A percentile compares a stretch with the other conserved stretches of the same genome.
Conservation (phyloP, 441 rosid species). For the Hura crepitans region DNA sequence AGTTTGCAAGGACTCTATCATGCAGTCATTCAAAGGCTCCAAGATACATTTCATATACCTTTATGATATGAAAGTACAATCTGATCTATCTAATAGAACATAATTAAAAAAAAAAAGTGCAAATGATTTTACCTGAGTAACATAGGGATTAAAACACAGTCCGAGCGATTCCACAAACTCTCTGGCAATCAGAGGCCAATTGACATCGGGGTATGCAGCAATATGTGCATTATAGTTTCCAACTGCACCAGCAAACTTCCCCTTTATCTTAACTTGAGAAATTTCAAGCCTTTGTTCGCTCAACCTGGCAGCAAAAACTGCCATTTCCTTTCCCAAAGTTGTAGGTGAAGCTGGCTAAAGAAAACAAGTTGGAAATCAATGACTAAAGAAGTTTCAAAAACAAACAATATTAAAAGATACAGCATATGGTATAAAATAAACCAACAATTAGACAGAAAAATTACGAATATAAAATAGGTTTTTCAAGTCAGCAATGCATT, state of each 20-base stretch:
- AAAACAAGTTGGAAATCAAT: background rate
- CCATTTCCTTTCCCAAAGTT: slow-evolving; percentile 93
- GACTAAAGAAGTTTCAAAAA: background rate
- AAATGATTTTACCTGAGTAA: slow-evolving; percentile 60
- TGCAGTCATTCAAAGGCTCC: background rate
- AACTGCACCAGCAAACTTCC: slow-evolving; percentile 96
- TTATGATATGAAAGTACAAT: background rate
- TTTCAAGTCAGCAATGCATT: background rate
- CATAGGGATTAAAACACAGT: slow-evolving; percentile 77
- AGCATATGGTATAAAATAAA: background rate
- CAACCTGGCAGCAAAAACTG: slow-evolving; percentile 78
- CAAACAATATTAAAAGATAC: background rate
- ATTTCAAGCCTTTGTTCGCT: slow-evolving; percentile 68
- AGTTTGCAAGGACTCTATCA: background rate
- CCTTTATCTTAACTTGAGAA: slow-evolving; percentile 70
- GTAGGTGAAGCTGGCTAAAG: slow-evolving; percentile 94
- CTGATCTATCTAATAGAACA: background rate
- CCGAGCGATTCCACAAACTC: slow-evolving; percentile 89
- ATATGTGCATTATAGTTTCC: slow-evolving; percentile 94
- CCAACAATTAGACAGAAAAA: too few species aligned
- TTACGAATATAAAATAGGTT: slow-evolving; percentile 1
- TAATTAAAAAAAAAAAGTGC: background rate
- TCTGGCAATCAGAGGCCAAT: slow-evolving; percentile 74
- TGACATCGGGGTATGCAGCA: slow-evolving; percentile 64
- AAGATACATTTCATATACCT: background rate